Evolutionary conservation across 495 filamentous ascomycete species (phyloP), one percentile per base, ranked within the genome.

Genomic region (Podospora pseudopauciseta): DNA sequence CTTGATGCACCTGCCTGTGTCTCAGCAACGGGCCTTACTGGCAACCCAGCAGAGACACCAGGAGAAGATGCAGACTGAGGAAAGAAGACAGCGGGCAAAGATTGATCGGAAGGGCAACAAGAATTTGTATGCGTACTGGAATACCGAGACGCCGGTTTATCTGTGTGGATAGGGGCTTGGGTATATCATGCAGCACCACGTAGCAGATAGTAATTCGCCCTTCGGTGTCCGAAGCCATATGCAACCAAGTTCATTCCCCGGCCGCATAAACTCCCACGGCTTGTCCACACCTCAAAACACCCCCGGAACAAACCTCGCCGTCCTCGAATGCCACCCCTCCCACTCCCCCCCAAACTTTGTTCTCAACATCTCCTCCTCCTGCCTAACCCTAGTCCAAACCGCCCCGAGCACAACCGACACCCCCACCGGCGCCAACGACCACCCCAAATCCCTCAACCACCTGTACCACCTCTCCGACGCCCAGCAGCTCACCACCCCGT

Each of bases 281-380:
- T 32, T 32, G 30, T 32, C 30, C 30, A 32, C 4, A 7, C 30
- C 4, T 68, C 59, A 77, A 66, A 78, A 73, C 28, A 77, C 0
- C 56, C 70, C 68, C 28, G 76, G 76, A 58, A 78, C 67, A 65
- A 78, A 77, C 23, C 75, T 65, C 53, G 69, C 65, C 49, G 76
- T 78, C 30, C 60, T 64, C 39, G 65, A 59, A 78, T 82, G 75
- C 81, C 81, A 85, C 16, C 60, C 65, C 70, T 82, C 77, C 83
- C 83, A 85, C 62, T 81, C 68, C 13, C 39, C 54, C 3, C 82
- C 82, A 74, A 85, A 84, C 20, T 70, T 67, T 27, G 66, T 67
- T 15, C 27, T 71, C 68, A 85, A 53, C 82, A 85, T 83, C 5
- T 54, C 60, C 71, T 84, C 82, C 69, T 84, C 83, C 63, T 84